phyloP scores from a whole-genome alignment of 2,329 filamentous ascomycete species.

The Ophiostoma perfectum region DNA sequence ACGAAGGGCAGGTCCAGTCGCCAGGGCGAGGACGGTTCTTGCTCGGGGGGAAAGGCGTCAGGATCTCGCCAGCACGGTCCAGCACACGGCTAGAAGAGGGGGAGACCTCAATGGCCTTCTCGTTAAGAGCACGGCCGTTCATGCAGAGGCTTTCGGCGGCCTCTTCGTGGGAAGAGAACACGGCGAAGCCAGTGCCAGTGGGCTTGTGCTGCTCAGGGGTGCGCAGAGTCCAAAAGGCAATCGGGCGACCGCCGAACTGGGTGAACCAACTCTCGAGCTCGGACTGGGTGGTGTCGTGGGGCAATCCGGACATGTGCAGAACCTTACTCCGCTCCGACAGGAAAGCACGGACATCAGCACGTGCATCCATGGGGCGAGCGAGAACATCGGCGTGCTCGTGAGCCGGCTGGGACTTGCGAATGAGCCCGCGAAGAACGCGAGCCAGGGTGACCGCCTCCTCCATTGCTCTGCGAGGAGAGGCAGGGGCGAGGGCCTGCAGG shows the following conservation, averaged over 20 bases:
- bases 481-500: conserved; percentile 88
- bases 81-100: conserved; percentile 95
- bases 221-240: conserved; percentile 97
- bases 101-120: conserved; percentile 98
- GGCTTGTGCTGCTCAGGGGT: conserved; percentile 99
- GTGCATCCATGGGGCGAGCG: conserved; percentile 90
- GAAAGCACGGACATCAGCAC: conserved; percentile 93
- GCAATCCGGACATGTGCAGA: conserved; percentile 92
- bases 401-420: conserved; percentile 90
- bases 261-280: conserved; percentile 99
- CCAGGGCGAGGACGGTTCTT: conserved; percentile 96
- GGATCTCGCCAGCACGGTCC: conserved; percentile 89
- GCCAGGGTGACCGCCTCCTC: conserved; percentile 94
- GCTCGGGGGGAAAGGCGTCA: conserved; percentile 95
- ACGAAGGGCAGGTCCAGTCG: conserved; percentile 98
- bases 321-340: conserved; percentile 96
- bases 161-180: conserved; percentile 99
- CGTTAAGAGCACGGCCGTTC: conserved; percentile 96
- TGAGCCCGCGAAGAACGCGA: conserved; percentile 83
- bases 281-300: conserved; percentile 96
- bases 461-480: conserved; percentile 92
- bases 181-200: conserved; percentile 95
- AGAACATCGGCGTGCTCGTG: conserved; percentile 94
- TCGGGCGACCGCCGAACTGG: conserved; percentile 93
- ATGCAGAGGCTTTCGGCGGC: conserved; percentile 97